Conservation (phyloP, 768 basidiomycete species). For the Chiua virens region DNA sequence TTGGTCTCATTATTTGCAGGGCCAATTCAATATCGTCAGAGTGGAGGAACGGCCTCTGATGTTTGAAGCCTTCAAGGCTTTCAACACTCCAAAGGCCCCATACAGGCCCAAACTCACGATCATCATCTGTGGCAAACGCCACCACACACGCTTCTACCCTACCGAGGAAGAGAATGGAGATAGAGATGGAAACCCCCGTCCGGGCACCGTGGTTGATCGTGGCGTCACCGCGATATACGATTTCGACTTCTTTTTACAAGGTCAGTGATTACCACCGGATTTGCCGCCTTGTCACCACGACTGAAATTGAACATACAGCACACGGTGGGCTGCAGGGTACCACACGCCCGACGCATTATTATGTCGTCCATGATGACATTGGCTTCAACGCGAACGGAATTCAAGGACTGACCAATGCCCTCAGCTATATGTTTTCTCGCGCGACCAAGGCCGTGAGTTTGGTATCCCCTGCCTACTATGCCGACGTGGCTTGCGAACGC, state of each 20-base stretch:
- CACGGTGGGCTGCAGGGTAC: conserved; percentile 50
- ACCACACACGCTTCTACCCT: conserved; percentile 58
- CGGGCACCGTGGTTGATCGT: conserved; percentile 55
- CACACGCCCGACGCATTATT: conserved; percentile 55
- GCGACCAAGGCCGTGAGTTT: conserved; percentile 50
- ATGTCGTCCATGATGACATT: conserved; percentile 55
- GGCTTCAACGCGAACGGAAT: conserved; percentile 48
- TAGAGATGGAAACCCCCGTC: conserved; percentile 48
- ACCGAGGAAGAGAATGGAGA: conserved; percentile 43
- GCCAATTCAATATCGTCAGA: conserved; percentile 49
- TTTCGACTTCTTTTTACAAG: conserved; percentile 57
- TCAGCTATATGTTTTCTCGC: conserved; percentile 57
- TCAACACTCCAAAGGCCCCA: conserved; percentile 32
- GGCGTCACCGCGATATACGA: conserved; percentile 55
- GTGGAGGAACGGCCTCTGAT: conserved; percentile 47
- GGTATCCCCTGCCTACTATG: conserved; percentile 41
- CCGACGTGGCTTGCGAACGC: conserved; percentile 52
- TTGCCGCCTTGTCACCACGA: background rate
- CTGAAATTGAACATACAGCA: conserved; percentile 19
- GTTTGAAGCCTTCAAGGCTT: conserved; percentile 40
- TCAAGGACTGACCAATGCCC: conserved; percentile 53
- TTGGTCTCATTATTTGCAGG: conserved; percentile 30
- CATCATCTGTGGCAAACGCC: conserved; percentile 57
- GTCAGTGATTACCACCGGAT: conserved; percentile 17
- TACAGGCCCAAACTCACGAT: conserved; percentile 52